phyloP scores from a whole-genome alignment of 805 yeast genomes.

The Yarrowia sp. region DNA sequence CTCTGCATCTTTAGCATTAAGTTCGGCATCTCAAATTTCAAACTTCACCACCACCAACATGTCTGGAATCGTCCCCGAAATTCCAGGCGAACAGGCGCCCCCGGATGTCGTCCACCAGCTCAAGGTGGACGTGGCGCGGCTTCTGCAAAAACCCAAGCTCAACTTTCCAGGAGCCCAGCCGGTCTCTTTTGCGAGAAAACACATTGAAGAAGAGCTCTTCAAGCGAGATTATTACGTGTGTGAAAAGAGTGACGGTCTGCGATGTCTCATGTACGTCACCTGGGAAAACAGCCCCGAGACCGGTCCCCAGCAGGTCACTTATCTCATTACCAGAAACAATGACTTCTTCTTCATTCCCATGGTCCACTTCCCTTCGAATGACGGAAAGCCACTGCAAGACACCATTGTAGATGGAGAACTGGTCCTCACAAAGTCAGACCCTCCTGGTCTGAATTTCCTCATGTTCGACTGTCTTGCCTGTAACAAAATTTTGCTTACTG shows the following conservation, averaged over 20 bases:
- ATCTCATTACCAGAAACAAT: conserved; percentile 85
- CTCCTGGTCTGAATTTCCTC: conserved; percentile 67
- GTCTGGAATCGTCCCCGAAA: conserved; percentile 39
- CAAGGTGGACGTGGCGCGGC: conserved; percentile 68
- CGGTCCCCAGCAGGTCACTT: conserved; percentile 76
- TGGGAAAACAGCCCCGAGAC: conserved; percentile 57
- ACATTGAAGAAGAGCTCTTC: conserved; percentile 66
- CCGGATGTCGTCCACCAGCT: conserved; percentile 72
- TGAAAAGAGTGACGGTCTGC: conserved; percentile 92
- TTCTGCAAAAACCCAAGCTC: conserved; percentile 62
- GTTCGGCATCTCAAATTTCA: conserved; percentile 25
- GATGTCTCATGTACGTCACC: conserved; percentile 73
- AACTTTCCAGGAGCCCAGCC: conserved; percentile 95
- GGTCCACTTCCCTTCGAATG: conserved; percentile 77
- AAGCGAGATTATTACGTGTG: conserved; percentile 88
- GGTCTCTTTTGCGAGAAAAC: conserved; percentile 80
- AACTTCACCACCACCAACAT: conserved; percentile 9
- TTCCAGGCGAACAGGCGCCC: conserved; percentile 71
- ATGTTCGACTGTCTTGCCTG: conserved; percentile 87
- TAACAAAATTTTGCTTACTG: conserved; percentile 73
- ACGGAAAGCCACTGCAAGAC: conserved; percentile 76
- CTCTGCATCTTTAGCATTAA: conserved; percentile 22
- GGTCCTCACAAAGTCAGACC: conserved; percentile 57
- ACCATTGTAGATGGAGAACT: conserved; percentile 94
- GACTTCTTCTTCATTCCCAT: conserved; percentile 79